Base-by-base conservation (phyloP, 192 early-diverging fungal species). In the Borealophlyctis nickersoniae region DNA sequence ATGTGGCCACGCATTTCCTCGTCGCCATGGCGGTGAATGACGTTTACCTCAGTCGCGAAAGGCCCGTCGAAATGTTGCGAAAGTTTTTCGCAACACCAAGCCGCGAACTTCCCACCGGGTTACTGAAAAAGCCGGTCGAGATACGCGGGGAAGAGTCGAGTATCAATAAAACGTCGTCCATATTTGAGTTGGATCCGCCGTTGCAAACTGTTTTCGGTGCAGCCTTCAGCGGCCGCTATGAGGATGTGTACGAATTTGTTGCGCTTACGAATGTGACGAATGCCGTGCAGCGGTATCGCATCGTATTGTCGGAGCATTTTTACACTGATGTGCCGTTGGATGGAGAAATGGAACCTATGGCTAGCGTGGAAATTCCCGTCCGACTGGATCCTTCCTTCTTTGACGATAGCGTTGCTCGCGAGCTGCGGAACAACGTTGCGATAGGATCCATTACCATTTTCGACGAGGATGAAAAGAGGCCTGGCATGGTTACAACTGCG, bases 141-240 rank as follows among this genome's bases (percentile, higher is more conserved):
- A 13, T 19, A 13, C 9, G 7, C 19, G 39, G 39, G 39, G 39
- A 45, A 19, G 39, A 45, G 39, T 7, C 9, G 39, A 45, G 39
- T 45, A 19, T 7, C 19, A 36, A 7, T 48, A 73, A 77, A 59
- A 69, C 72, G 22, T 78, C 74, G 3, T 58, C 73, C 33, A 61
- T 79, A 0, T 76, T 84, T 51, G 76, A 77, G 39, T 53, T 84
- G 1, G 81, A 84, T n/a, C 81, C 80, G 13, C 69, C 60, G 16
- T 33, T 65, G 22, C 75, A 79, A 60, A 74, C 61, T 36, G 65
- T 79, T 58, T 80, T 72, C 51, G 77, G 65, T 33, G 60, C 52
- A 11, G 30, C 31, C 53, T 32, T 73, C 14, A 65, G 58, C 39
- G 60, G 50, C 2, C 35, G 59, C 2, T 58, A 52, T n/a, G 63